A percentile compares a stretch with the other conserved stretches of the same genome.
Evolutionary conservation across 1,284 basidiomycete species (phyloP).

Genomic region (Marasmius fiardii): DNA sequence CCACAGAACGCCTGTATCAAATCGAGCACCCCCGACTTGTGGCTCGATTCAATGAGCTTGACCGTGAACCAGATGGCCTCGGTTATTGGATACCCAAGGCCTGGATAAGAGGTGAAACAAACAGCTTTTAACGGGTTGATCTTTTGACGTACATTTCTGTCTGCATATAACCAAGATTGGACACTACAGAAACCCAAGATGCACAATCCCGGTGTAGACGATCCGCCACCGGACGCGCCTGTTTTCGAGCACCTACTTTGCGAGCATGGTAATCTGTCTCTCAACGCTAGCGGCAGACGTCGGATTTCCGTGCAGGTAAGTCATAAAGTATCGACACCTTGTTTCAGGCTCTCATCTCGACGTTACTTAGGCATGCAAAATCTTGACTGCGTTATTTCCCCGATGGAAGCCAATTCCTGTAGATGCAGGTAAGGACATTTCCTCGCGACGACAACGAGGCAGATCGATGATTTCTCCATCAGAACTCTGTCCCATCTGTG

Average conservation of each 20-base stretch:
- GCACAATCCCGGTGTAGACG: slow-evolving; percentile 52
- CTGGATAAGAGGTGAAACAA: slow-evolving; percentile 66
- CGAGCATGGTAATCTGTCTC: slow-evolving; percentile 59
- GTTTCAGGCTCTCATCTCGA: not conserved
- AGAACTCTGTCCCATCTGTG: slow-evolving; percentile 60
- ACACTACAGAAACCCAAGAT: slow-evolving; percentile 65
- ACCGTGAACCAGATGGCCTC: slow-evolving; percentile 36
- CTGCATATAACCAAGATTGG: slow-evolving; percentile 65
- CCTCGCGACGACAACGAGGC: not conserved
- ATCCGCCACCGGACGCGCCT: slow-evolving; percentile 61
- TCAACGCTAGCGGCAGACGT: slow-evolving; percentile 50
- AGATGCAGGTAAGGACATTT: slow-evolving; percentile 21
- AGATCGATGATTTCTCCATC: not conserved
- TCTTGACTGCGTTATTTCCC: slow-evolving; percentile 60
- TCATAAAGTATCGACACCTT: slow-evolving; percentile 4
- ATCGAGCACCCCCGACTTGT: slow-evolving; percentile 60
- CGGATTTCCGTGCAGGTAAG: slow-evolving; percentile 59
- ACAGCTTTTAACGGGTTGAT: not conserved
- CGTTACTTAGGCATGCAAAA: slow-evolving; percentile 43
- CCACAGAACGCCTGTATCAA: slow-evolving; percentile 62
- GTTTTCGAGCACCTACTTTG: slow-evolving; percentile 65
- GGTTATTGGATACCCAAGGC: slow-evolving; percentile 73
- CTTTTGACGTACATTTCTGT: not conserved
- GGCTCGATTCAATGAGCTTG: slow-evolving; percentile 50
- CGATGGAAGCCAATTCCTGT: slow-evolving; percentile 56